phyloP scores from a whole-genome alignment of 768 basidiomycete species.

The Heimioporus sp. region DNA sequence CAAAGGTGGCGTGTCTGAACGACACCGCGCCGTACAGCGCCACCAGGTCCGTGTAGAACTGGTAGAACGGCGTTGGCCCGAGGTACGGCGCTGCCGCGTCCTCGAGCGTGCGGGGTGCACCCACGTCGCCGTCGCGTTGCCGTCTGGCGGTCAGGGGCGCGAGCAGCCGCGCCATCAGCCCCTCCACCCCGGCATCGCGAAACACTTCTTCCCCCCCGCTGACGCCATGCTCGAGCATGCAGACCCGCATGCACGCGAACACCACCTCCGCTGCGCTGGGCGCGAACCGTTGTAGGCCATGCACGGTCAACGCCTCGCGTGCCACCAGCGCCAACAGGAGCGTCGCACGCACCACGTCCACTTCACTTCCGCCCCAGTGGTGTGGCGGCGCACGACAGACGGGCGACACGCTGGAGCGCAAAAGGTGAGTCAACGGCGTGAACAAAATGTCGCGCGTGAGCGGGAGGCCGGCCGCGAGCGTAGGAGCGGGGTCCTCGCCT shows the following conservation, averaged over 20 bases:
- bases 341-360: slow-evolving; percentile 69
- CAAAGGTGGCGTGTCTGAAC: slow-evolving; percentile 77
- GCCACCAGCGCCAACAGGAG: slow-evolving; percentile 58
- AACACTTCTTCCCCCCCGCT: slow-evolving; percentile 62
- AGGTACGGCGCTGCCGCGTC: slow-evolving; percentile 55
- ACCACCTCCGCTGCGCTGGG: slow-evolving; percentile 36
- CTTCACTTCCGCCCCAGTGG: slow-evolving; percentile 77
- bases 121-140: background rate
- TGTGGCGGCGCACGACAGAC: slow-evolving; percentile 68
- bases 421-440: slow-evolving; percentile 69
- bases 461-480: slow-evolving; percentile 39
- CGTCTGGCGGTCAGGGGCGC: slow-evolving; percentile 44
- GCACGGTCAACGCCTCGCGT: slow-evolving; percentile 43
- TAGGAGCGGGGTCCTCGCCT: background rate
- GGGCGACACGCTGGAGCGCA: slow-evolving; percentile 71
- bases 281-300: slow-evolving; percentile 39
- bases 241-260: slow-evolving; percentile 87
- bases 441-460: slow-evolving; percentile 64
- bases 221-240: slow-evolving; percentile 88
- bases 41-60: slow-evolving; percentile 90
- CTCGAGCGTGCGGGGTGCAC: slow-evolving; percentile 41
- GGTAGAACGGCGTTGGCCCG: slow-evolving; percentile 79
- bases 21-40: slow-evolving; percentile 90
- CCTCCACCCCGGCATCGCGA: slow-evolving; percentile 63
- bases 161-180: slow-evolving; percentile 59